Evolutionary conservation across 2,329 filamentous ascomycete genomes (phyloP).

Genomic region (Fusarium penzigii): DNA sequence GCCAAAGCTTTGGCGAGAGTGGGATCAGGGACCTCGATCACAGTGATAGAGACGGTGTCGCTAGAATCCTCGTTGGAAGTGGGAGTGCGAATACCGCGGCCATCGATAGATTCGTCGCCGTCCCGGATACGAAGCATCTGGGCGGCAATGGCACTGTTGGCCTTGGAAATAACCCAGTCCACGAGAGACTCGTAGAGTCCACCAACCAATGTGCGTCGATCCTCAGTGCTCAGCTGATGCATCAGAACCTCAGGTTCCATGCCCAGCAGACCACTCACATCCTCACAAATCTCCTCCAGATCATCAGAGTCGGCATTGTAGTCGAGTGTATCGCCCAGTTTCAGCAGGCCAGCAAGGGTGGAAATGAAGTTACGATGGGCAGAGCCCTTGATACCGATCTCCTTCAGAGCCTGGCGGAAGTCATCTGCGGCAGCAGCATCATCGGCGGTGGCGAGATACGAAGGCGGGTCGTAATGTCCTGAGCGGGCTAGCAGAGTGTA

Average conservation of each 20-base stretch:
- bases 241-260: slow-evolving; percentile 82
- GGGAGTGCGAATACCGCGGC: slow-evolving; percentile 61
- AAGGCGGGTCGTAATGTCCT: slow-evolving; percentile 80
- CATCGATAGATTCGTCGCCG: slow-evolving; percentile 68
- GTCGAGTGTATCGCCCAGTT: slow-evolving; percentile 87
- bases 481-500: slow-evolving; percentile 82
- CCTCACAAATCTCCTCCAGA: slow-evolving; percentile 84
- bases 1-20: slow-evolving; percentile 83
- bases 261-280: slow-evolving; percentile 83
- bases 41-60: slow-evolving; percentile 85
- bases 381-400: slow-evolving; percentile 90
- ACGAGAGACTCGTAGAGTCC: slow-evolving; percentile 92
- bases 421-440: slow-evolving; percentile 93
- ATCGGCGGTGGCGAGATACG: slow-evolving; percentile 88
- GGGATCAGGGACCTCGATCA: slow-evolving; percentile 82
- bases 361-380: slow-evolving; percentile 82
- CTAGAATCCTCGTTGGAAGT: slow-evolving; percentile 69
- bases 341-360: slow-evolving; percentile 80
- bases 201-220: slow-evolving; percentile 78
- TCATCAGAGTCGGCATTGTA: slow-evolving; percentile 82
- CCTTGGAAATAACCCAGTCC: slow-evolving; percentile 89
- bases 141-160: slow-evolving; percentile 78
- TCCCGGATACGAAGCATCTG: slow-evolving; percentile 71
- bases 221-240: slow-evolving; percentile 78
- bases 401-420: slow-evolving; percentile 81